Conservation (phyloP, 148 eudicot genomes). For the Rheum nobile region DNA sequence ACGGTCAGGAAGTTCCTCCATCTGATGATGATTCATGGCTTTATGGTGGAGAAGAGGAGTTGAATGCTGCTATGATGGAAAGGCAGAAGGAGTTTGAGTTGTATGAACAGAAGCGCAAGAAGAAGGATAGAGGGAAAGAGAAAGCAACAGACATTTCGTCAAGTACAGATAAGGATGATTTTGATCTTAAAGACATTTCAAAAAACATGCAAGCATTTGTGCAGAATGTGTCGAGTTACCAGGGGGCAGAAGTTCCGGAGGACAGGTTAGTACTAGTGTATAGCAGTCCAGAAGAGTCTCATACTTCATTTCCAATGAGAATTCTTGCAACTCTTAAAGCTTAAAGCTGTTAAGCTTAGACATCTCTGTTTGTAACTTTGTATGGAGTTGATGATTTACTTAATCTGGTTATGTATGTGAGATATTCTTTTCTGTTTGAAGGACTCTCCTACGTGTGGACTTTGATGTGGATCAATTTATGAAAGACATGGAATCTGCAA, state of each 20-base stretch:
- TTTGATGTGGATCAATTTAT: conserved; percentile 74
- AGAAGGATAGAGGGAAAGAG: conserved; percentile 49
- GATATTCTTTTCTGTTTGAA: conserved; percentile 13
- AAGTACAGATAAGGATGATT: conserved; percentile 21
- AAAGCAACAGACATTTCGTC: conserved; percentile 28
- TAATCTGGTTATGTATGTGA: background rate
- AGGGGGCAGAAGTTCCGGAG: conserved; percentile 93
- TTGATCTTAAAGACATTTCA: conserved; percentile 68
- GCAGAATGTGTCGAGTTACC: conserved; percentile 59
- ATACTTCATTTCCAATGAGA: background rate
- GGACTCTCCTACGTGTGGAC: conserved; percentile 47
- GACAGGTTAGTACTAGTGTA: conserved; percentile 39
- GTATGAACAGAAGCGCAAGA: conserved; percentile 43
- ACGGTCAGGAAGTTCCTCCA: conserved; percentile 47
- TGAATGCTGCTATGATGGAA: conserved; percentile 71
- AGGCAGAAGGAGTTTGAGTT: conserved; percentile 80
- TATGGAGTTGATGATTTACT: background rate
- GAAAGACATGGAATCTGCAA: conserved; percentile 69
- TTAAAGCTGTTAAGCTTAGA: background rate
- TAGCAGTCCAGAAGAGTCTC: background rate
- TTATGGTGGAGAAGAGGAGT: conserved; percentile 76
- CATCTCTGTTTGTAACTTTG: background rate
- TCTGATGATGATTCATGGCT: conserved; percentile 97
- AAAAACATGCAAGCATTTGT: conserved; percentile 78
- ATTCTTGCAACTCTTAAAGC: background rate